phyloP scores from a whole-genome alignment of 1,284 basidiomycete genomes.

The Tilletia indica region DNA sequence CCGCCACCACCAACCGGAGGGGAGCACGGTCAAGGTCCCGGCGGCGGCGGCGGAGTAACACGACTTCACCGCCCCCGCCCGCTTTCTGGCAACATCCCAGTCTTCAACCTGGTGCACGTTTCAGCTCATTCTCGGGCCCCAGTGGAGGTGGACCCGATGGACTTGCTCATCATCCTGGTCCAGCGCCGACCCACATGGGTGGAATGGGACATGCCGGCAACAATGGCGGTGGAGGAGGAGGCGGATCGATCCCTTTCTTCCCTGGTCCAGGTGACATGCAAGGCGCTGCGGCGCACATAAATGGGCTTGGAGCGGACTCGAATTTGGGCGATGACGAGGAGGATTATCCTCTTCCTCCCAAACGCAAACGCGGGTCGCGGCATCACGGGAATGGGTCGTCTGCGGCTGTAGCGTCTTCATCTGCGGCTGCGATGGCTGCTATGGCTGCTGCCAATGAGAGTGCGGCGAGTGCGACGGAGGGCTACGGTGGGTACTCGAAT shows the following conservation, averaged over 20 bases:
- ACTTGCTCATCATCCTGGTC: background rate
- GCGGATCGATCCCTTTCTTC: background rate
- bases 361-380: slow-evolving; percentile 10
- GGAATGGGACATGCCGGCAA: background rate
- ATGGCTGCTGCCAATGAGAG: background rate
- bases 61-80: background rate
- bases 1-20: too few relatives aligned
- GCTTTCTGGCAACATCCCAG: background rate
- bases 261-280: slow-evolving; percentile 7
- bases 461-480: slow-evolving; percentile 10
- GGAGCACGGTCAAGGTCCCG: too few relatives aligned
- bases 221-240: background rate
- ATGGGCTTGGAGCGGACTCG: slow-evolving; percentile 2
- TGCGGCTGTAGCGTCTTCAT: background rate
- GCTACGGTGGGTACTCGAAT: slow-evolving; percentile 1
- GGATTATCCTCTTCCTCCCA: slow-evolving; percentile 8
- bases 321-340: slow-evolving; percentile 16
- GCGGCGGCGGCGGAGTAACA: background rate
- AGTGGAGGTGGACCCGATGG: background rate
- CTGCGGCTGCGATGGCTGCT: background rate
- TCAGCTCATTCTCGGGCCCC: slow-evolving; percentile 4
- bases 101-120: background rate
- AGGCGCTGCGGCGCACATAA: slow-evolving; percentile 11
- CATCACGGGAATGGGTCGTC: background rate
- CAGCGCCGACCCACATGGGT: too few relatives aligned